phyloP scores from a whole-genome alignment of 345 rosid genomes.

The Salix arbutifolia region DNA sequence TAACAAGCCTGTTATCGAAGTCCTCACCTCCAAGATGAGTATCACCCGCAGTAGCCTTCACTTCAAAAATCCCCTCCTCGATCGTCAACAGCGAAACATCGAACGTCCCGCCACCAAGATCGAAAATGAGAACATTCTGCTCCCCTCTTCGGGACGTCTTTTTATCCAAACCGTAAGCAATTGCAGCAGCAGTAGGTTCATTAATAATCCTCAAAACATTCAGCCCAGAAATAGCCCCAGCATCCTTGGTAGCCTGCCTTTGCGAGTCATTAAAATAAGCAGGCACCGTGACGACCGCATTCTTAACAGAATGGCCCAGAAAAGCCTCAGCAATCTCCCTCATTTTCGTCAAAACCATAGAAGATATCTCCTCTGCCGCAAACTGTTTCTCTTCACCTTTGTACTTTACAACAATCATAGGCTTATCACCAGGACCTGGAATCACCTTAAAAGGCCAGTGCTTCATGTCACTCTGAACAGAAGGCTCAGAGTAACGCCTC shows the following conservation, averaged over 20 bases:
- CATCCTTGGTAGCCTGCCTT: constrained; percentile 20
- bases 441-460: constrained; percentile 23
- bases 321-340: constrained; percentile 21
- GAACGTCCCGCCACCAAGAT: constrained; percentile 18
- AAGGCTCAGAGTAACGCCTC: constrained; percentile 10
- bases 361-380: constrained; percentile 17
- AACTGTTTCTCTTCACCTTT: constrained; percentile 23
- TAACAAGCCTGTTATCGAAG: constrained; percentile 18
- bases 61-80: constrained; percentile 16
- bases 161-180: constrained; percentile 24
- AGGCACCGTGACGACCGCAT: constrained; percentile 16
- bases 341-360: constrained; percentile 20
- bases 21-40: constrained; percentile 14
- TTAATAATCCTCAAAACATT: constrained; percentile 18
- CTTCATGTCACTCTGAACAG: constrained; percentile 23
- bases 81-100: constrained; percentile 14
- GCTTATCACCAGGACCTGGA: constrained; percentile 19
- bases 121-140: constrained; percentile 17
- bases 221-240: constrained; percentile 16
- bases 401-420: constrained; percentile 14
- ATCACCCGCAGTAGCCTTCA: constrained; percentile 14
- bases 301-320: constrained; percentile 9
- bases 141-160: constrained; percentile 8
- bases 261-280: constrained; percentile 23
- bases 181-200: constrained; percentile 22